Base-by-base conservation (phyloP, 768 basidiomycete species). In the Kwoniella newhampshirensis region DNA sequence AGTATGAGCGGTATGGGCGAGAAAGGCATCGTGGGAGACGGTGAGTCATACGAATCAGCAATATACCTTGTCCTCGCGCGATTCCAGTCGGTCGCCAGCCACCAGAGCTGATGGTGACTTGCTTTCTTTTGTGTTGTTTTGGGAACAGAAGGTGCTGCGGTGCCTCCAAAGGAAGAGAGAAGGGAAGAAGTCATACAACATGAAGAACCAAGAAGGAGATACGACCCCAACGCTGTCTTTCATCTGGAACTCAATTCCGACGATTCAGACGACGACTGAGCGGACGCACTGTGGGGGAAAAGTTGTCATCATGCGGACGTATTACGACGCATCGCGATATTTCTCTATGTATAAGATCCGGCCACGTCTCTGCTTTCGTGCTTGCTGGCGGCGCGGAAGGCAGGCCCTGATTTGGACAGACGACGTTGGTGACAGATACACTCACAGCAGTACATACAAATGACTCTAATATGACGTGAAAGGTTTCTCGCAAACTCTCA, bases 171-270 rank as follows among this genome's bases (percentile, higher is more conserved):
- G 13, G 32, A 48, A 13, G 15, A 25, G 54, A 45, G 57, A 58
- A 54, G n/a, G 9, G 15, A 50, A 21, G 54, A 55, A 18, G 40
- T 39, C 36, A 30, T 51, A 23, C 56, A 56, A 9, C 64, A 63
- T 25, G 70, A 71, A 58, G 67, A 68, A 26, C 51, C 46, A n/a
- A 27, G 54, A 12, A 51, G 67, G 35, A 45, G 55, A 49, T 64
- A 51, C 47, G 65, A 65, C 44, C 64, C 64, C 8, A 49, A 64
- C 36, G 66, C 66, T 9, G 67, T 73, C 4, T 73, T 63, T 59
- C 53, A 62, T 21, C 50, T 73, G 20, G 71, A 68, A 26, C 67
- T 73, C 46, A 68, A 70, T 39, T 70, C 68, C 20, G 70, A 72
- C 40, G 56, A 58, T 43, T 67, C 66, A 23, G 69, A 71, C 23